phyloP scores from a whole-genome alignment of 139 green algal species.

The Tetradesmus lagerheimii region DNA sequence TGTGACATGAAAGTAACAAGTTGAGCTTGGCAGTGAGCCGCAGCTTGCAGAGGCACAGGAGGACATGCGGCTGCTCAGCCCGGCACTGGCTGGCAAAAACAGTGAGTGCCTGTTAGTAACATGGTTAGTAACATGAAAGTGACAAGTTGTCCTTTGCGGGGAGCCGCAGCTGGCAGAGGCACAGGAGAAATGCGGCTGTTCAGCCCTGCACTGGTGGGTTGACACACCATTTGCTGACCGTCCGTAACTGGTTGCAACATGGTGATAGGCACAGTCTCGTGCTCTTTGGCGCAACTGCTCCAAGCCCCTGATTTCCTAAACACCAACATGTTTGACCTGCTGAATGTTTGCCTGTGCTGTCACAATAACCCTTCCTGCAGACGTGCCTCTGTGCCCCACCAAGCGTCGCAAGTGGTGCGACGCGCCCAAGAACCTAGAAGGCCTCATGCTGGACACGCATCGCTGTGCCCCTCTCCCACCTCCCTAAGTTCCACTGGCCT shows the following conservation, averaged over 20 bases:
- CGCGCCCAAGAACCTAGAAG: constrained; percentile 34
- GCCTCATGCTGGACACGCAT: neutral
- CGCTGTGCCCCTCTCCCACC: too few relatives aligned
- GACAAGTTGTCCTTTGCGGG: neutral
- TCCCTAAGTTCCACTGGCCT: too few relatives aligned
- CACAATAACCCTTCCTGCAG: neutral
- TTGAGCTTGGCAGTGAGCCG: neutral
- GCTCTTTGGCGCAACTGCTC: too few relatives aligned
- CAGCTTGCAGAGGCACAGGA: constrained; percentile 26
- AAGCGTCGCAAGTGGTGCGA: constrained; percentile 53
- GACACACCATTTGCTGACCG: neutral
- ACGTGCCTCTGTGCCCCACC: constrained; percentile 3
- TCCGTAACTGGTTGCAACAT: neutral
- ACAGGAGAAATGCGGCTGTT: constrained; percentile 39
- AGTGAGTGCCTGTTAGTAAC: neutral
- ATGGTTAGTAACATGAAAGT: neutral
- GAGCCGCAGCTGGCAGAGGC: neutral
- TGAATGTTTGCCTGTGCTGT: too few relatives aligned
- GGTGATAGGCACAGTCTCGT: too few relatives aligned
- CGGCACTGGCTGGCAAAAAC: constrained; percentile 39
- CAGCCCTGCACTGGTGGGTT: constrained; percentile 29
- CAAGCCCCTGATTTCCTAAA: too few relatives aligned
- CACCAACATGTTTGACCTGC: too few relatives aligned
- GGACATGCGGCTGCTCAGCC: constrained; percentile 42
- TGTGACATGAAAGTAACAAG: neutral